Evolutionary conservation across 495 filamentous ascomycete species (phyloP).

Genomic region (Hypomontagnella monticulosa): DNA sequence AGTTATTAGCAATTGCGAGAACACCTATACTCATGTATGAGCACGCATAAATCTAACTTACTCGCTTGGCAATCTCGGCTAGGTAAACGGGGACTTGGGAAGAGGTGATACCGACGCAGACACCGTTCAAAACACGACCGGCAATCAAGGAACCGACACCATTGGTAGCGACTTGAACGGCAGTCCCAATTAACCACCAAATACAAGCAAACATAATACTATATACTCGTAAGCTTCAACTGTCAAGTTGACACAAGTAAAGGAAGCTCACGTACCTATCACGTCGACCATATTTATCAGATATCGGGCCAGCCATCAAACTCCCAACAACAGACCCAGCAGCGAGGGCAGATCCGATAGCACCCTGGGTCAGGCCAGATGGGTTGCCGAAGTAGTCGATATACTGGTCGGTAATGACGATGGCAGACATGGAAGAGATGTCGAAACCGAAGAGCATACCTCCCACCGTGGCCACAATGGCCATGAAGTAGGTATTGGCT

Average conservation of each 20-base stretch:
- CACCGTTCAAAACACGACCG: slow-evolving; percentile 75
- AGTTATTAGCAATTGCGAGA: neutral
- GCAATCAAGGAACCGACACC: slow-evolving; percentile 71
- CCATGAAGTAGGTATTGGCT: slow-evolving; percentile 69
- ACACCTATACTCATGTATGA: neutral
- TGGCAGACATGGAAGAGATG: slow-evolving; percentile 77
- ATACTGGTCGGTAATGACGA: slow-evolving; percentile 75
- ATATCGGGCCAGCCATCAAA: slow-evolving; percentile 69
- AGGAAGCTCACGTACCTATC: slow-evolving; percentile 46
- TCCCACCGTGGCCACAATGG: slow-evolving; percentile 68
- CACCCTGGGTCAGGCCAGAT: slow-evolving; percentile 69
- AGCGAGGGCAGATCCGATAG: slow-evolving; percentile 72
- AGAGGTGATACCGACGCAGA: slow-evolving; percentile 78
- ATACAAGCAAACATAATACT: slow-evolving; percentile 72
- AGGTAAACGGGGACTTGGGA: slow-evolving; percentile 86
- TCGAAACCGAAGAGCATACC: slow-evolving; percentile 73
- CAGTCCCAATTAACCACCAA: slow-evolving; percentile 76
- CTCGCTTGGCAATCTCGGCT: slow-evolving; percentile 74
- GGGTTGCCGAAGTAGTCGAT: slow-evolving; percentile 72
- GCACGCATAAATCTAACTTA: slow-evolving; percentile 54
- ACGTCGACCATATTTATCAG: slow-evolving; percentile 72
- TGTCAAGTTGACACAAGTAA: neutral
- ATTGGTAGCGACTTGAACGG: slow-evolving; percentile 70
- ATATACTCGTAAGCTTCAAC: slow-evolving; percentile 16
- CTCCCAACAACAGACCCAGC: slow-evolving; percentile 74